A percentile compares a stretch with the other conserved stretches of the same genome.
phyloP scores from a whole-genome alignment of 768 basidiomycete genomes.

The Solioccasus polychromus region DNA sequence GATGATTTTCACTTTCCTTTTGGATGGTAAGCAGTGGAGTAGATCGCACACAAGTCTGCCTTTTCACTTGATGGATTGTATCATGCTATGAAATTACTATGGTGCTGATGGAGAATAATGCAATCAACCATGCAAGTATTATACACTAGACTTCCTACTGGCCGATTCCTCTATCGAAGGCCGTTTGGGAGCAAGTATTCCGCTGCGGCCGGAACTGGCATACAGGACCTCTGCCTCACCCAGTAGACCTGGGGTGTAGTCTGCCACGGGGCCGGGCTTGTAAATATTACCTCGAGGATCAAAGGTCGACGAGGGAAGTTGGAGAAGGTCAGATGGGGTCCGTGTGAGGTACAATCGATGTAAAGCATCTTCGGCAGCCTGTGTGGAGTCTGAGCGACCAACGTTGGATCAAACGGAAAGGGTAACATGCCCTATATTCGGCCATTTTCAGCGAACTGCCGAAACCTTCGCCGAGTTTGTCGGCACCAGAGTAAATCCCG shows the following conservation, averaged over 20 bases:
- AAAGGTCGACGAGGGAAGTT: conserved; percentile 76
- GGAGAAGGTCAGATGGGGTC: conserved; percentile 63
- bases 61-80: too few species aligned
- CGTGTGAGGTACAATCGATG: conserved; percentile 80
- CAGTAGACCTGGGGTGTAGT: conserved; percentile 53
- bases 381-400: not conserved
- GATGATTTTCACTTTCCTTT: too few species aligned
- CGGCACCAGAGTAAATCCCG: conserved; percentile 83
- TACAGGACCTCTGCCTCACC: conserved; percentile 65
- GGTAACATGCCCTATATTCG: conserved; percentile 70
- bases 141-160: conserved; percentile 24
- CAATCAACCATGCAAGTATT: conserved; percentile 27
- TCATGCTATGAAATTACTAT: too few species aligned
- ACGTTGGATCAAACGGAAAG: not conserved
- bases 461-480: conserved; percentile 91
- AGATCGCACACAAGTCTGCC: too few species aligned
- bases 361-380: conserved; percentile 87
- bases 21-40: too few species aligned
- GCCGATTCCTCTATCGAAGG: conserved; percentile 25
- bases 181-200: conserved; percentile 31
- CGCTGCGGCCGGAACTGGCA: conserved; percentile 63
- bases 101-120: conserved; percentile 16
- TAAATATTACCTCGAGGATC: conserved; percentile 57
- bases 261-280: conserved; percentile 40
- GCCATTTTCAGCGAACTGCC: conserved; percentile 94